Evolutionary conservation across 495 filamentous ascomycete species (phyloP).

Genomic region (Glarea lozoyensis): DNA sequence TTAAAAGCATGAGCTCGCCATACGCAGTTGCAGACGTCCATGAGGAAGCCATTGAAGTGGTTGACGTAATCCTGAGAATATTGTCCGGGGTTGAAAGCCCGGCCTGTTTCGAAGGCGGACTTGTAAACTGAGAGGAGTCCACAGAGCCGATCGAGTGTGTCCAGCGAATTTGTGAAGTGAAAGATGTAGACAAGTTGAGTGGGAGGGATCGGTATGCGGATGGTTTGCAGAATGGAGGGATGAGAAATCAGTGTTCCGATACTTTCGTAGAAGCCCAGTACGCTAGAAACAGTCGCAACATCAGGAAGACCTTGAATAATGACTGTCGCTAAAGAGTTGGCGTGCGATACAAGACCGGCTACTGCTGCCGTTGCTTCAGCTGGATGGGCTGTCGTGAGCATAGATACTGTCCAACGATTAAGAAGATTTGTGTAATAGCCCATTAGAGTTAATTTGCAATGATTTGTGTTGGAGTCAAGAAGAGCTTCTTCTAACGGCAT

Average conservation of each 20-base stretch:
- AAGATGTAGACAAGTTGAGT: slow-evolving; percentile 62
- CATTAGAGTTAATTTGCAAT: slow-evolving; percentile 47
- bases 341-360: slow-evolving; percentile 42
- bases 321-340: slow-evolving; percentile 54
- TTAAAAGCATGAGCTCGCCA: slow-evolving; percentile 75
- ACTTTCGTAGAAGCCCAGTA: slow-evolving; percentile 64
- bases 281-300: slow-evolving; percentile 31
- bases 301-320: slow-evolving; percentile 39
- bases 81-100: slow-evolving; percentile 23
- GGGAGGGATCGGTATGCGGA: slow-evolving; percentile 59
- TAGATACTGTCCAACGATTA: slow-evolving; percentile 51
- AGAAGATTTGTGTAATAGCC: slow-evolving; percentile 66
- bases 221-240: slow-evolving; percentile 33
- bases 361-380: slow-evolving; percentile 30
- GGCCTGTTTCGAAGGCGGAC: slow-evolving; percentile 59
- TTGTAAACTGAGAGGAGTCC: slow-evolving; percentile 63
- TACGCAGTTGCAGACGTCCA: slow-evolving; percentile 82
- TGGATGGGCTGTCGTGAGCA: slow-evolving; percentile 25
- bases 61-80: slow-evolving; percentile 48
- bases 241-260: slow-evolving; percentile 47
- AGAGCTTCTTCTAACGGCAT: slow-evolving; percentile 48
- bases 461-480: slow-evolving; percentile 36
- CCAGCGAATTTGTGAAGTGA: slow-evolving; percentile 51
- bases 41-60: slow-evolving; percentile 76
- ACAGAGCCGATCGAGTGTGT: slow-evolving; percentile 62